A percentile compares a stretch with the other conserved stretches of the same genome.
Conservation (phyloP, 2,329 filamentous ascomycete genomes). For the Trichoderma sp. region DNA sequence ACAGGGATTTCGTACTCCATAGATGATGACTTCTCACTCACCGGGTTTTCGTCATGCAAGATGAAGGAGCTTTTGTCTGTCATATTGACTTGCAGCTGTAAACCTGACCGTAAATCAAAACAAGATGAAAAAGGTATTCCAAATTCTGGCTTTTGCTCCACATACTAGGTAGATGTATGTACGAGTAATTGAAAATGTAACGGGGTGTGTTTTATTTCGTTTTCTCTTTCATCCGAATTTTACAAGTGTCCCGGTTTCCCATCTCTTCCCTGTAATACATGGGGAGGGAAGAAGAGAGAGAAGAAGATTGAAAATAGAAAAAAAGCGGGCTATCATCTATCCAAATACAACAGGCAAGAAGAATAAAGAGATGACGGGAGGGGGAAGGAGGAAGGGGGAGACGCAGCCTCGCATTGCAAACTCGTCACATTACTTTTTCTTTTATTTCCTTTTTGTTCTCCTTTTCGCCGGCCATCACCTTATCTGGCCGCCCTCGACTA, state of each 20-base stretch:
- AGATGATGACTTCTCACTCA: not conserved
- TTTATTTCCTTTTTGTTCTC: not conserved
- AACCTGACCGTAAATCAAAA: not conserved
- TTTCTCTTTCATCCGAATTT: not conserved
- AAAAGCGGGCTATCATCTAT: not conserved
- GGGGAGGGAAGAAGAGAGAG: not conserved
- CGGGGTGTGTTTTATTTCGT: not conserved
- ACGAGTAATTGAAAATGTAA: not conserved
- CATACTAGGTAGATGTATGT: not conserved
- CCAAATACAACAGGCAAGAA: not conserved
- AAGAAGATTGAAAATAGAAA: not conserved
- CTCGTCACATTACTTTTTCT: not conserved
- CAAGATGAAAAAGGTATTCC: not conserved
- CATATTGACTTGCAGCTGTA: not conserved
- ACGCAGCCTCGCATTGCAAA: not conserved
- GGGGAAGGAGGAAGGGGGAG: not conserved
- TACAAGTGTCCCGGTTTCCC: not conserved
- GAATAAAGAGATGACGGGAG: not conserved
- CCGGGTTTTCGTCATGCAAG: not conserved
- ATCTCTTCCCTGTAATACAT: not conserved
- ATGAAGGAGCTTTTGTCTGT: not conserved
- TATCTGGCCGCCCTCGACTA: slow-evolving; percentile 37
- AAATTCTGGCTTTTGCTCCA: not conserved
- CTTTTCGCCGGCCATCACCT: not conserved
- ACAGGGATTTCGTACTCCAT: not conserved